Evolutionary conservation across 345 rosid species (phyloP).

Genomic region (Citrus reticulata): DNA sequence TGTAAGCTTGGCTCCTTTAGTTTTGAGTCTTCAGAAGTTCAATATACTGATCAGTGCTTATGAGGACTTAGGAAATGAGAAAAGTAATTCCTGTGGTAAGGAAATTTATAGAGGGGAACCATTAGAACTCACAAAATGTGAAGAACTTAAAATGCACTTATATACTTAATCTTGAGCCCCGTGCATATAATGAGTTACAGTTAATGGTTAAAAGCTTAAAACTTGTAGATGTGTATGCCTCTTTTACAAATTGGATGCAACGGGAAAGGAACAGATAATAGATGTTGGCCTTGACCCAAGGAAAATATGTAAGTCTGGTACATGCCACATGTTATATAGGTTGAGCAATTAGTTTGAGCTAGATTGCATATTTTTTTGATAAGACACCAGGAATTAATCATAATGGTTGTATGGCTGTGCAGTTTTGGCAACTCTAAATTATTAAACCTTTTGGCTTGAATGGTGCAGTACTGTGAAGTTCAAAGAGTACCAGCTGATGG

Average conservation of each 20-base stretch:
- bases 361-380: background rate
- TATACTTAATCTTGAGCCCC: background rate
- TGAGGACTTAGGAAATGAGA: background rate
- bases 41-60: background rate
- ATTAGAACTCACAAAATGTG: background rate
- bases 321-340: background rate
- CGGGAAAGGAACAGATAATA: background rate
- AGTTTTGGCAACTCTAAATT: background rate
- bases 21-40: background rate
- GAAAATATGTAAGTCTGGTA: background rate
- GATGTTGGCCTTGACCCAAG: background rate
- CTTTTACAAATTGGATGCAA: background rate
- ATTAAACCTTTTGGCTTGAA: background rate
- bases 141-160: background rate
- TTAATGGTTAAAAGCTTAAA: background rate
- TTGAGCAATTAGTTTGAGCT: background rate
- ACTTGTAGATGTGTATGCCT: background rate
- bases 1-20: background rate
- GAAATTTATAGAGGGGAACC: background rate
- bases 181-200: background rate
- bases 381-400: background rate
- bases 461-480: background rate
- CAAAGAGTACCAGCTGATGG: background rate
- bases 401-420: background rate
- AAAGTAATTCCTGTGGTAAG: background rate